phyloP scores from a whole-genome alignment of 139 green algal genomes.

The Diplosphaera chodatii region DNA sequence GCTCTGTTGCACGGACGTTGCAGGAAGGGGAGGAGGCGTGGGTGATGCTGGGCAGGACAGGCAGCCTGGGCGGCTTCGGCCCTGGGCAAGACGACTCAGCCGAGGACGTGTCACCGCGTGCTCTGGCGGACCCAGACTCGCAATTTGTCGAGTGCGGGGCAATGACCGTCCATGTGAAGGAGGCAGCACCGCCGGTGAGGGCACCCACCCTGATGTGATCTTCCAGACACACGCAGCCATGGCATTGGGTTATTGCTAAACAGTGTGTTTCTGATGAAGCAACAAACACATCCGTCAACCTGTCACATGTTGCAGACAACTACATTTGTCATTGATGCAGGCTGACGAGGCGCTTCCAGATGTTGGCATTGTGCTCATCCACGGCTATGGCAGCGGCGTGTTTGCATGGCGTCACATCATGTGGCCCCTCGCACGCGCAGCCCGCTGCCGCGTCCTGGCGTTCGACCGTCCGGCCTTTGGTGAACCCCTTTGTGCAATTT shows the following conservation, averaged over 20 bases:
- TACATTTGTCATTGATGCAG: not conserved
- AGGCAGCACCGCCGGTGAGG: conserved; percentile 6
- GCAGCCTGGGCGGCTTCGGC: conserved; percentile 1
- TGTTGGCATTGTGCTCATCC: conserved; percentile 52
- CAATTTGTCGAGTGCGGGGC: conserved; percentile 43
- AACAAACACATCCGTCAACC: too few relatives aligned
- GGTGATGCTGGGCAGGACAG: conserved; percentile 4
- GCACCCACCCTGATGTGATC: too few relatives aligned
- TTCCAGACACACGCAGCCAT: too few relatives aligned
- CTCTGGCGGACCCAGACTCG: conserved; percentile 43
- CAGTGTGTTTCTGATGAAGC: too few relatives aligned
- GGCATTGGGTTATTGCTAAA: too few relatives aligned
- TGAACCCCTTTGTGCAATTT: not conserved
- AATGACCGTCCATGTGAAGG: conserved; percentile 38
- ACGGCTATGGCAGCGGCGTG: conserved; percentile 70
- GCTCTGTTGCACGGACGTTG: too few relatives aligned
- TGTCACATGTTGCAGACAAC: not conserved
- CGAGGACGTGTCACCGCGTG: conserved; percentile 21
- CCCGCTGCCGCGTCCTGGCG: conserved; percentile 44
- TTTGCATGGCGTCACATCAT: conserved; percentile 77
- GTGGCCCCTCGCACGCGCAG: conserved; percentile 51
- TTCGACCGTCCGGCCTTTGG: conserved; percentile 63
- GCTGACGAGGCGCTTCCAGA: not conserved
- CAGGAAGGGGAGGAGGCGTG: conserved; percentile 28
- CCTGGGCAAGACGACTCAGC: conserved; percentile 29